These are phyloP conservation scores for Diplodia scrobiculata DNA, from an alignment of 2,329 filamentous ascomycete species.

Conservation along the genomic window DNA sequence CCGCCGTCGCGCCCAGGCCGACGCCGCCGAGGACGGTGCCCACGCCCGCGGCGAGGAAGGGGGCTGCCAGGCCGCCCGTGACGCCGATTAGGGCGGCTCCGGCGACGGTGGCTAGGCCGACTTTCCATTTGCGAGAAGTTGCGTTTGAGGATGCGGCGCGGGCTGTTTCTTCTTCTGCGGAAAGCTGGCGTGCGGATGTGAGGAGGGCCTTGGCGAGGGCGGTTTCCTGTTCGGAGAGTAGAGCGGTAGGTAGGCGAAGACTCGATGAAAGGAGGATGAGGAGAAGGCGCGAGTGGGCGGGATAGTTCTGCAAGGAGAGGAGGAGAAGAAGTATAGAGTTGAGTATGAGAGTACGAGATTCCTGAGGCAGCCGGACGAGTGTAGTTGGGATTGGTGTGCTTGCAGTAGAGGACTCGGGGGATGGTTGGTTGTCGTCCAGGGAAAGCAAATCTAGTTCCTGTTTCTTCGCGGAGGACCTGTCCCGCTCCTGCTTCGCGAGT, in stretches of 20 bases:
- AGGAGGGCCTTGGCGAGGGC: constrained; percentile 75
- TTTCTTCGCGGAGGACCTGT: neutral
- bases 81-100: constrained; percentile 84
- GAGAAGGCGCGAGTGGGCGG: constrained; percentile 70
- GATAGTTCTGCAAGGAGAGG: constrained; percentile 76
- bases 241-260: constrained; percentile 65
- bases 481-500: constrained; percentile 38
- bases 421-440: constrained; percentile 33
- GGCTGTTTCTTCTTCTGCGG: constrained; percentile 73
- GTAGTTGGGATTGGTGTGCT: constrained; percentile 46
- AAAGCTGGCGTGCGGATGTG: constrained; percentile 69
- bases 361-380: constrained; percentile 60
- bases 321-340: constrained; percentile 72
- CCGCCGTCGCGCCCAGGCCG: constrained; percentile 71
- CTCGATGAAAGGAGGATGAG: constrained; percentile 71
- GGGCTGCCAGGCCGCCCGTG: constrained; percentile 76
- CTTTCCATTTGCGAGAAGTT: constrained; percentile 70
- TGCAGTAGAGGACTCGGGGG: constrained; percentile 33
- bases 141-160: constrained; percentile 70
- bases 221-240: constrained; percentile 70
- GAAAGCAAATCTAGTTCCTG: constrained; percentile 54
- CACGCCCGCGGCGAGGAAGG: constrained; percentile 75
- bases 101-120: constrained; percentile 82
- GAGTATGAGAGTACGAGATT: constrained; percentile 67
- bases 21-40: constrained; percentile 76